Conservation (phyloP, 1,139 yeast species). For the Cylindricascospora bacillispora region DNA sequence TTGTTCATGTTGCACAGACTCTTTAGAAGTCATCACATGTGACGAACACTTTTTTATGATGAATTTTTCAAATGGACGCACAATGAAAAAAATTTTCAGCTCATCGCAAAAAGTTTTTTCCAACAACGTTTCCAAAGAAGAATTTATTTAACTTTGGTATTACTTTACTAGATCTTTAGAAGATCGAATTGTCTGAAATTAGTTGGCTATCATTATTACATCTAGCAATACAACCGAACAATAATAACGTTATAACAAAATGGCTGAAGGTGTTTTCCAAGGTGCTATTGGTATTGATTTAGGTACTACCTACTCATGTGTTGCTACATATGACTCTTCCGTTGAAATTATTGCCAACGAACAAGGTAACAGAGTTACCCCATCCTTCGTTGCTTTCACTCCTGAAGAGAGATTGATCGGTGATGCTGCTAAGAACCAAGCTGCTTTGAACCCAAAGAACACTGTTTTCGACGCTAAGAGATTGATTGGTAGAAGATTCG, state of each 20-base stretch:
- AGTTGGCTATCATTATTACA: background rate
- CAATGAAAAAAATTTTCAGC: no score
- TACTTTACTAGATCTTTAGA: background rate
- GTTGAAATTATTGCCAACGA: constrained; percentile 94
- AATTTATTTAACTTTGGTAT: background rate
- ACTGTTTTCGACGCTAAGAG: constrained; percentile 98
- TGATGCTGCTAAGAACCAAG: constrained; percentile 91
- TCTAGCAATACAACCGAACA: background rate
- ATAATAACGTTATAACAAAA: constrained; percentile 27
- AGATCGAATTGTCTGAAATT: background rate
- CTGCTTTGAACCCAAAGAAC: constrained; percentile 93
- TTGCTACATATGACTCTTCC: constrained; percentile 79
- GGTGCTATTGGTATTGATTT: constrained; percentile 98
- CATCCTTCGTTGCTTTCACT: constrained; percentile 96
- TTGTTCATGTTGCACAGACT: background rate
- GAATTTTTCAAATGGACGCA: no score
- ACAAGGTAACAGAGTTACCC: constrained; percentile 99
- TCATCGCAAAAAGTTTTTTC: background rate
- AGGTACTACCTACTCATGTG: constrained; percentile 96
- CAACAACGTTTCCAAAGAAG: background rate
- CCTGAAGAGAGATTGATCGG: constrained; percentile 48
- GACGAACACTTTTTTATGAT: no score
- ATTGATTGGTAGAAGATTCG: constrained; percentile 90
- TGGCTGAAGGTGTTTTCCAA: constrained; percentile 95
- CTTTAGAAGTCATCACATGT: background rate